These are phyloP conservation scores for Eucalyptus paniculata DNA, from an alignment of 345 rosid species.

Conservation along the genomic window DNA sequence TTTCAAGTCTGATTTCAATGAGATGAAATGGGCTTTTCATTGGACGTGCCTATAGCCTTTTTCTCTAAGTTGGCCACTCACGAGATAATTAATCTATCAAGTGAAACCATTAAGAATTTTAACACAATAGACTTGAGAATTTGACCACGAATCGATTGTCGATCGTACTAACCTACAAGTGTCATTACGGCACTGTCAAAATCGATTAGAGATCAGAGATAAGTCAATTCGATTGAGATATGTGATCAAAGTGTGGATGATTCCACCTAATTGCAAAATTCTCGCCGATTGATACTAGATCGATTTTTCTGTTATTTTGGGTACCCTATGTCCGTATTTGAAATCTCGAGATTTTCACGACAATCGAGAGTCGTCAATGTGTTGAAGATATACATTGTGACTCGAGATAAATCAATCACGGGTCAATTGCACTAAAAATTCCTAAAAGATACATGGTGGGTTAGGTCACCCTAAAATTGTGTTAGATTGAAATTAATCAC, in stretches of 20 bases:
- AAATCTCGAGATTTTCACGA: fast-evolving
- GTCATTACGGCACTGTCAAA: fast-evolving
- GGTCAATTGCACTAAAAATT: too few species aligned
- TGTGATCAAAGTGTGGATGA: too few species aligned
- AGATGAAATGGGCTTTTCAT: too few species aligned
- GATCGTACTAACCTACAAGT: fast-evolving
- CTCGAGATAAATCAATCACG: too few species aligned
- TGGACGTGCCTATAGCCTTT: too few species aligned
- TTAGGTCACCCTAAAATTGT: fast-evolving
- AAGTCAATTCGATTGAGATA: fast-evolving
- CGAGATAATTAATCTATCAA: too few species aligned
- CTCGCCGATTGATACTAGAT: fast-evolving
- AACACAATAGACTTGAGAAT: too few species aligned
- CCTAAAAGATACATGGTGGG: too few species aligned
- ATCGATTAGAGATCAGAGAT: fast-evolving
- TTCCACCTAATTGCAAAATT: too few species aligned
- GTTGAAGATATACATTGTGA: too few species aligned
- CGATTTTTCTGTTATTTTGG: fast-evolving
- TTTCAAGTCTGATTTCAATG: fast-evolving
- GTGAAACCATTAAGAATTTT: fast-evolving
- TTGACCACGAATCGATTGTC: too few species aligned
- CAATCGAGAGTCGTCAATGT: fast-evolving
- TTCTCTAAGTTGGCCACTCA: too few species aligned
- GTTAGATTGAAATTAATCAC: fast-evolving
- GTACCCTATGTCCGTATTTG: fast-evolving